Evolutionary conservation across 1,284 basidiomycete genomes (phyloP).

Genomic region (Thecaphora frezii): DNA sequence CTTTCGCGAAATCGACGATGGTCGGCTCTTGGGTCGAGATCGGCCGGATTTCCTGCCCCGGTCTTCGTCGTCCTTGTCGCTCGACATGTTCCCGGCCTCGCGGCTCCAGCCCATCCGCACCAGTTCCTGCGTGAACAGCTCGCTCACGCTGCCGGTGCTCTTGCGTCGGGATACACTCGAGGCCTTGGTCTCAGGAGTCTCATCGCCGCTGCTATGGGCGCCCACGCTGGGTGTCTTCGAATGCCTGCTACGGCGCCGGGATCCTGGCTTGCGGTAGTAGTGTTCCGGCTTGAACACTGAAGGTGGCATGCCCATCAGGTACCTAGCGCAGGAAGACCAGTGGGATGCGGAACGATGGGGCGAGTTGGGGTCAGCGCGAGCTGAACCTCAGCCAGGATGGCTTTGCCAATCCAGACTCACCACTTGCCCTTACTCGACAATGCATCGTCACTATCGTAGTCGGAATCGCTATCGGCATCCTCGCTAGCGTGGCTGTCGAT

Average conservation of each 20-base stretch:
- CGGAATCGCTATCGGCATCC: conserved; percentile 24
- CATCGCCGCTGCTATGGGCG: conserved; percentile 1
- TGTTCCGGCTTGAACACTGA: conserved; percentile 43
- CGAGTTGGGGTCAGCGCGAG: too few species aligned
- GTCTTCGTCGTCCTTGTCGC: conserved; percentile 33
- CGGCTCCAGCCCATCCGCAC: conserved; percentile 2
- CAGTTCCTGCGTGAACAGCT: conserved; percentile 9
- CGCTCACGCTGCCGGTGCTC: conserved; percentile 26
- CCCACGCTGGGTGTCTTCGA: conserved; percentile 10
- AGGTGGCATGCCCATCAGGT: conserved; percentile 51
- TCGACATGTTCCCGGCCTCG: conserved; percentile 1
- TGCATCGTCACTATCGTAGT: conserved; percentile 26
- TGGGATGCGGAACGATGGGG: too few species aligned
- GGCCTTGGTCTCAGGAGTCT: conserved; percentile 13
- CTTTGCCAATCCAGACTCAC: too few species aligned
- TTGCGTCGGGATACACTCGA: conserved; percentile 20
- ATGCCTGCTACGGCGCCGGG: conserved; percentile 12
- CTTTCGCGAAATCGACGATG: conserved; percentile 7
- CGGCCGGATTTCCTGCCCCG: conserved; percentile 15
- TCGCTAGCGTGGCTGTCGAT: conserved; percentile 1
- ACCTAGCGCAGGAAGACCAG: not conserved
- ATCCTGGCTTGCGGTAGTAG: conserved; percentile 24
- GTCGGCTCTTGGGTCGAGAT: conserved; percentile 7
- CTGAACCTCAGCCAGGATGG: not conserved
- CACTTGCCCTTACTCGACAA: conserved; percentile 41